Evolutionary conservation across 116 monocot genomes (phyloP), one percentile per base, ranked within the genome.

Genomic region (Zostera marina): DNA sequence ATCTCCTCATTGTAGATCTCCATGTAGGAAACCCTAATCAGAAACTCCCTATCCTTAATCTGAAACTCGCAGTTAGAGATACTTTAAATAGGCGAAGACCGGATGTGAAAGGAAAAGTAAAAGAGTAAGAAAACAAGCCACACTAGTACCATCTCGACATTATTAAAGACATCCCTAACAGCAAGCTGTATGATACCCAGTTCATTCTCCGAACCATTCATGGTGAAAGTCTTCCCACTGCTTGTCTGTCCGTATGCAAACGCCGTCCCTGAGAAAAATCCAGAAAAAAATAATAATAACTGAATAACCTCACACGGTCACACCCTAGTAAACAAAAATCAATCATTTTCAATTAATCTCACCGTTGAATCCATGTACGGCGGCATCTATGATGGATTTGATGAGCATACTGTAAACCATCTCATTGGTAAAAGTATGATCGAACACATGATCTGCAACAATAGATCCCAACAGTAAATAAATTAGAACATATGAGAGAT

Each of bases 1-100:
- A 96, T 96, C 64, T 96, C 96, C 46, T 96, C 94, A 60, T 96
- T 88, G 66, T 96, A 96, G 39, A 96, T 96, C 70, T 96, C 94
- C 94, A 96, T 88, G 64, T 96, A 96, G 2, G 94, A 96, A 53
- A 96, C 77, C 61, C 94, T 75, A 63, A 96, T 85, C 66, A 89
- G 70, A 73, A 89, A 89, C 70, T 96, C 89, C 5, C 85, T 72
- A 7, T 96, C 80, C 32, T 11, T 58, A 7, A 60, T 82, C 88
- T 94, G 59, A 17, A 59, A 59, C 20, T 40, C 15, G 17, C 41
- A 40, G 1, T 2, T 39, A 42, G 22, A 4, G 9, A 11, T 11
- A 42, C 11, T 10, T 59, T 5, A 20, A 56, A n/a, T 39, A 59
- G 59, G 11, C 12, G 2, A 9, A 17, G 8, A 42, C 3, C 16